These are phyloP conservation scores for Hymenoscyphus fructigenus DNA, from an alignment of 2,329 filamentous ascomycete species.

Conservation along the genomic window DNA sequence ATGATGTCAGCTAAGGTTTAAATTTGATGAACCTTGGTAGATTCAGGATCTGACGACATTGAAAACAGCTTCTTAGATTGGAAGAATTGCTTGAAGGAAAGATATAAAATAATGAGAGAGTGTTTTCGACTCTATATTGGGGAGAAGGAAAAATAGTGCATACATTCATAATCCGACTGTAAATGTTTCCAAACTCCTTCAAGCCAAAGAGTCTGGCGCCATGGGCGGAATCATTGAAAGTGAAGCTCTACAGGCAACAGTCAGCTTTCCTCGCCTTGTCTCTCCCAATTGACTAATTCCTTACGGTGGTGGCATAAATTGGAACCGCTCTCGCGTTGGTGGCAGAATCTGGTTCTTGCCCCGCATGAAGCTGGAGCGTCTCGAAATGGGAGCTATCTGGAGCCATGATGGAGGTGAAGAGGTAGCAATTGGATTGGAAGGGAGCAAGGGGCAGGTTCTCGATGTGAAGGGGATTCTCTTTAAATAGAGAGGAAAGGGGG, in stretches of 20 bases:
- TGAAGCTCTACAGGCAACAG: constrained; percentile 63
- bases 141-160: background rate
- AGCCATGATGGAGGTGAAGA: constrained; percentile 26
- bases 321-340: constrained; percentile 91
- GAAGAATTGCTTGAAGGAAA: background rate
- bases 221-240: constrained; percentile 95
- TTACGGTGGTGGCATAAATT: constrained; percentile 87
- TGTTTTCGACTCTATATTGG: background rate
- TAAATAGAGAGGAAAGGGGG: background rate
- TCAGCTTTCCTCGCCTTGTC: background rate
- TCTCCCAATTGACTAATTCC: constrained; percentile 2
- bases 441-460: background rate
- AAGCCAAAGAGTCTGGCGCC: constrained; percentile 93
- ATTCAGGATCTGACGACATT: background rate
- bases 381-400: constrained; percentile 64
- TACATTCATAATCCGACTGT: constrained; percentile 94
- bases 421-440: background rate
- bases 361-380: constrained; percentile 82
- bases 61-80: background rate
- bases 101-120: background rate
- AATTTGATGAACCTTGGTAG: background rate
- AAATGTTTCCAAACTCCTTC: constrained; percentile 94
- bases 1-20: constrained; percentile 15
- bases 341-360: constrained; percentile 76
- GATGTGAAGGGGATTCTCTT: background rate